These are phyloP conservation scores for Debaryomyces singareniensis DNA, from an alignment of 1,139 yeast species.

Conservation along the genomic window DNA sequence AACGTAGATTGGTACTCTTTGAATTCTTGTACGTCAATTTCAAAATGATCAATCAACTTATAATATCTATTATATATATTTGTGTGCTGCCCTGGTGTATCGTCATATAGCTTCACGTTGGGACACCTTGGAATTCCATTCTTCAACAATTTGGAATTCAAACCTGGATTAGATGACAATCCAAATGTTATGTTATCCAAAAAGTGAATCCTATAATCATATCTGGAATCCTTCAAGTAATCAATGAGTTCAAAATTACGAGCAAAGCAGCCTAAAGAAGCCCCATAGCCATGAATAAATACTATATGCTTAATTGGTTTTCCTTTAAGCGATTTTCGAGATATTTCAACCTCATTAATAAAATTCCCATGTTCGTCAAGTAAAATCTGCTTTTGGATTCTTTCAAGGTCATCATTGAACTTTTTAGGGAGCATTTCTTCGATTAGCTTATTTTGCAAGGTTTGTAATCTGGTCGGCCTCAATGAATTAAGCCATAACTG, in stretches of 20 bases:
- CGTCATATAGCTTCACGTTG: slow-evolving; percentile 23
- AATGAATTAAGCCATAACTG: slow-evolving; percentile 27
- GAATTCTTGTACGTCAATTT: slow-evolving; percentile 22
- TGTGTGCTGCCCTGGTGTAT: slow-evolving; percentile 20
- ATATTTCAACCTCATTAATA: slow-evolving; percentile 33
- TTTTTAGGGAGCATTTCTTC: slow-evolving; percentile 27
- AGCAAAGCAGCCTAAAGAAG: slow-evolving; percentile 81
- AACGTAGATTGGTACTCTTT: slow-evolving; percentile 29
- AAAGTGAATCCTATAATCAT: slow-evolving; percentile 55
- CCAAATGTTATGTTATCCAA: slow-evolving; percentile 87
- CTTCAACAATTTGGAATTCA: slow-evolving; percentile 11
- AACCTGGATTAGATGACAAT: slow-evolving; percentile 58
- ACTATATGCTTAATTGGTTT: slow-evolving; percentile 42
- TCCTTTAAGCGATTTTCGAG: slow-evolving; percentile 16
- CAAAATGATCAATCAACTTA: slow-evolving; percentile 31
- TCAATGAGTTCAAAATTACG: slow-evolving; percentile 56
- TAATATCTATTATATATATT: slow-evolving; percentile 36
- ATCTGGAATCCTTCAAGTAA: slow-evolving; percentile 30
- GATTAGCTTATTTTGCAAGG: slow-evolving; percentile 30
- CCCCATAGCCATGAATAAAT: slow-evolving; percentile 87
- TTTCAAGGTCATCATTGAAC: slow-evolving; percentile 18
- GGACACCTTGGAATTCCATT: slow-evolving; percentile 24
- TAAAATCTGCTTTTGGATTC: slow-evolving; percentile 14
- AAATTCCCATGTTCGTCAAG: slow-evolving; percentile 23
- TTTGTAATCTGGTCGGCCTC: slow-evolving; percentile 18